phyloP scores from a whole-genome alignment of 202 grass and related monocot genomes.

The Panicum hallii region DNA sequence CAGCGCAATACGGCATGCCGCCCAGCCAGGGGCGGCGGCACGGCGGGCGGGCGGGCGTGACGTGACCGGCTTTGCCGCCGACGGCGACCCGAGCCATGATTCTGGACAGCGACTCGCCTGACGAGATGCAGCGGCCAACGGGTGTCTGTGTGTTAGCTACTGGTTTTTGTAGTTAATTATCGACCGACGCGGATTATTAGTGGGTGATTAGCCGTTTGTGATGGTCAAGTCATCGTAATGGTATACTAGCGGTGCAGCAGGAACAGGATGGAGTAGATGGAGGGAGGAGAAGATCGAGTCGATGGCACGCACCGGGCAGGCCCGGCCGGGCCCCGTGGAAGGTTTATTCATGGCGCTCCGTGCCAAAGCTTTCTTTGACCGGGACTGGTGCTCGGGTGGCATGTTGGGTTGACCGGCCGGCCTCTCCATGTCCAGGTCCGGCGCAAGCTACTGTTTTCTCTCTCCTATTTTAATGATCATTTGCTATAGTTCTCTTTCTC shows the following conservation, averaged over 20 bases:
- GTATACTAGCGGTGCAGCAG: background rate
- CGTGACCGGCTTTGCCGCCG: constrained; percentile 4
- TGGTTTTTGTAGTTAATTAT: background rate
- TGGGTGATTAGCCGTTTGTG: constrained; percentile 11
- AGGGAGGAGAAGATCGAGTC: background rate
- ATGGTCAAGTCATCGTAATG: background rate
- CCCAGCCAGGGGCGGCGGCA: background rate
- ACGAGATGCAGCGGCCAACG: background rate
- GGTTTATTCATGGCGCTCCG: constrained; percentile 27
- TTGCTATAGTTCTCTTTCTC: no score
- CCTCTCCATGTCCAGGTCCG: background rate
- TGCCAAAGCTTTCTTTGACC: constrained; percentile 27
- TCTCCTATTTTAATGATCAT: background rate
- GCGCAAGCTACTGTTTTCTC: background rate
- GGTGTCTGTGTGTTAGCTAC: background rate
- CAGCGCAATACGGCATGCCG: background rate
- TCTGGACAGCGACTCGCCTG: background rate
- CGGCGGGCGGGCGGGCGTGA: background rate
- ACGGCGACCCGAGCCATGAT: background rate
- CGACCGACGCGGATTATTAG: background rate
- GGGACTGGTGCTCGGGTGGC: background rate
- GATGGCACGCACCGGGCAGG: constrained; percentile 10
- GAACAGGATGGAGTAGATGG: no score
- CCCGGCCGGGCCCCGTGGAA: background rate
- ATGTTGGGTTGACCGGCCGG: constrained; percentile 8